These are phyloP conservation scores for Monosporascus sp. DNA, from an alignment of 2,329 filamentous ascomycete species.

Conservation along the genomic window DNA sequence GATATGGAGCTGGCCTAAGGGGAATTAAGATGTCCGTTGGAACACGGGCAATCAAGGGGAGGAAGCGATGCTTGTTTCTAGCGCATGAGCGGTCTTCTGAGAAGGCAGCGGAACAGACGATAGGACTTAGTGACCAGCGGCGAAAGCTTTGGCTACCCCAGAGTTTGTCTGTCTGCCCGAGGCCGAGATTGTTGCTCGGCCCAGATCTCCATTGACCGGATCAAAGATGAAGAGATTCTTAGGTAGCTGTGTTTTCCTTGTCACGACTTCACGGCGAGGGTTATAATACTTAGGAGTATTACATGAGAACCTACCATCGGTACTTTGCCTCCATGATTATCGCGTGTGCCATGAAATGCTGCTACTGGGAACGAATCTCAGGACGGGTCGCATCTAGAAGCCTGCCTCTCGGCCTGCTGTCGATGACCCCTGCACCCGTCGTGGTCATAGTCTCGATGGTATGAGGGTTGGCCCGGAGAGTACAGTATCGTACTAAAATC, in stretches of 20 bases:
- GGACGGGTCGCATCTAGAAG: too few relatives aligned
- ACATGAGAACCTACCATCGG: conserved; percentile 4
- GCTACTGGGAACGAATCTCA: too few relatives aligned
- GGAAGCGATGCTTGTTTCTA: conserved; percentile 12
- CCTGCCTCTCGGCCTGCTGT: too few relatives aligned
- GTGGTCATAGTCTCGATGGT: too few relatives aligned
- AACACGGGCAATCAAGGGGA: conserved; percentile 7
- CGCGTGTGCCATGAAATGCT: neutral
- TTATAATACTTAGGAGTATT: conserved; percentile 28
- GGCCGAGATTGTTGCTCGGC: conserved; percentile 14
- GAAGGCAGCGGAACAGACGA: conserved; percentile 7
- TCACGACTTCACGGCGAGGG: conserved; percentile 32
- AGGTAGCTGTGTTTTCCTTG: conserved; percentile 19
- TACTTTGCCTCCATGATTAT: neutral
- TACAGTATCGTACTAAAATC: too few relatives aligned
- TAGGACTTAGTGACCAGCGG: conserved; percentile 8
- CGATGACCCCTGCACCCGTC: too few relatives aligned
- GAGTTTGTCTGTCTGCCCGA: conserved; percentile 3
- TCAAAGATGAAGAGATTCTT: conserved; percentile 15
- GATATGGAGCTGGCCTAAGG: conserved; percentile 19
- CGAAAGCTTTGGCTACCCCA: conserved; percentile 15
- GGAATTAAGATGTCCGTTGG: conserved; percentile 14
- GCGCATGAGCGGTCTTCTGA: neutral
- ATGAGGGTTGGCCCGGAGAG: too few relatives aligned
- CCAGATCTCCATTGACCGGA: conserved; percentile 12